Evolutionary conservation across 2,329 filamentous ascomycete genomes (phyloP).

Genomic region (Trichoderma koningiopsis): DNA sequence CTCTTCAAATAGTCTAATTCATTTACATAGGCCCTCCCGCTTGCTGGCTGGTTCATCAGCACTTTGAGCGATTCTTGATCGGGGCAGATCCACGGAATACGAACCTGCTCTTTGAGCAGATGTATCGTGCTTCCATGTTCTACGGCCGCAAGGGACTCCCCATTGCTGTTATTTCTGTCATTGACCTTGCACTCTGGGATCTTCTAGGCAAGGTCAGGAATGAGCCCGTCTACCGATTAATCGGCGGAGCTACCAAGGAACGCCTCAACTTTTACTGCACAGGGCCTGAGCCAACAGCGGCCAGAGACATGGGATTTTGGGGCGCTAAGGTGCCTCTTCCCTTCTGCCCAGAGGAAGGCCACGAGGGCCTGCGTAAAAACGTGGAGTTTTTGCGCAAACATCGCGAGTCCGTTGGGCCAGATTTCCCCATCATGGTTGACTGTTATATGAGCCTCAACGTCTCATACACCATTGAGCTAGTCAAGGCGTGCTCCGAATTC

Average conservation of each 20-base stretch:
- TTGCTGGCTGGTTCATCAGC: constrained; percentile 91
- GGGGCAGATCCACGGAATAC: constrained; percentile 88
- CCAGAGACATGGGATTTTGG: constrained; percentile 85
- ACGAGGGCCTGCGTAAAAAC: constrained; percentile 81
- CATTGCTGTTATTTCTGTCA: constrained; percentile 88
- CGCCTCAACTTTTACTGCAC: constrained; percentile 93
- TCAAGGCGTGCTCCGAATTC: constrained; percentile 78
- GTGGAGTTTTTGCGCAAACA: constrained; percentile 85
- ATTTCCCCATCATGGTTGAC: constrained; percentile 93
- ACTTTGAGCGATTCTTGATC: constrained; percentile 89
- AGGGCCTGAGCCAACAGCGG: constrained; percentile 77
- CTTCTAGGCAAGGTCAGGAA: constrained; percentile 86
- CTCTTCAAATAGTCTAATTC: not conserved
- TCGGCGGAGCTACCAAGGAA: constrained; percentile 84
- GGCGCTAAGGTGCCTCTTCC: constrained; percentile 89
- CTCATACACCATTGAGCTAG: constrained; percentile 87
- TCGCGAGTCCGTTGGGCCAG: constrained; percentile 79
- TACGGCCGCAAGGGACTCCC: constrained; percentile 92
- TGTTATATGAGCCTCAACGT: constrained; percentile 98
- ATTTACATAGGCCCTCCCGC: constrained; percentile 70
- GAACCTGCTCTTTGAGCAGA: constrained; percentile 91
- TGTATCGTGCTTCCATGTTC: constrained; percentile 96
- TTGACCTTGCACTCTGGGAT: constrained; percentile 92
- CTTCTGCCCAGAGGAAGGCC: constrained; percentile 85
- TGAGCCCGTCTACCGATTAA: constrained; percentile 92